phyloP scores from a whole-genome alignment of 768 basidiomycete species.

The Phylloporus sp. region DNA sequence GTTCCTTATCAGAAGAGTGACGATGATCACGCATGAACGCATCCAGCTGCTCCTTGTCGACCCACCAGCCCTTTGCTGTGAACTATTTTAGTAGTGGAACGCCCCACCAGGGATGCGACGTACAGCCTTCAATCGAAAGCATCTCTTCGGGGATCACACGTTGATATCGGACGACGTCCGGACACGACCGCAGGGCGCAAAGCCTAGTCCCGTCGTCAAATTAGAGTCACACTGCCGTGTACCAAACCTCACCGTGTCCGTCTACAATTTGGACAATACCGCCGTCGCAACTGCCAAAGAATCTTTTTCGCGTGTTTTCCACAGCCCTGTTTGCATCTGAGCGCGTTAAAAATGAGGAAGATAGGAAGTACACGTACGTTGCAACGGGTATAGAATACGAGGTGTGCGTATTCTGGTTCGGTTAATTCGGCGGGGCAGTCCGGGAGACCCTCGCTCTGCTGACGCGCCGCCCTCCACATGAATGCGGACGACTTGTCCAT shows the following conservation, averaged over 20 bases:
- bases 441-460: slow-evolving; percentile 35
- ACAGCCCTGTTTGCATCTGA: slow-evolving; percentile 2
- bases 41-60: not conserved
- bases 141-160: not conserved
- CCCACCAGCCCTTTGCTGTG: not conserved
- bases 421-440: slow-evolving; percentile 7
- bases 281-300: slow-evolving; percentile 8
- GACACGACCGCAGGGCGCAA: not conserved
- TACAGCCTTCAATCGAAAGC: not conserved
- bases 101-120: not conserved
- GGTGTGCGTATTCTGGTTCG: slow-evolving; percentile 41
- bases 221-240: no score
- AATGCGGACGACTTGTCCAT: slow-evolving; percentile 28
- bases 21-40: not conserved
- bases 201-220: not conserved
- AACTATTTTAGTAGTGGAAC: not conserved
- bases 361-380: slow-evolving; percentile 1
- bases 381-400: slow-evolving; percentile 32
- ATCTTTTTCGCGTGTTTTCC: slow-evolving; percentile 3
- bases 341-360: not conserved
- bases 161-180: not conserved
- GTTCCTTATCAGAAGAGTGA: not conserved
- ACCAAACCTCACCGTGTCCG: not conserved
- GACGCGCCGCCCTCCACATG: slow-evolving; percentile 25
- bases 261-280: slow-evolving; percentile 9